phyloP scores from a whole-genome alignment of 1,284 basidiomycete species.

The Cryptococcus depauperatus region DNA sequence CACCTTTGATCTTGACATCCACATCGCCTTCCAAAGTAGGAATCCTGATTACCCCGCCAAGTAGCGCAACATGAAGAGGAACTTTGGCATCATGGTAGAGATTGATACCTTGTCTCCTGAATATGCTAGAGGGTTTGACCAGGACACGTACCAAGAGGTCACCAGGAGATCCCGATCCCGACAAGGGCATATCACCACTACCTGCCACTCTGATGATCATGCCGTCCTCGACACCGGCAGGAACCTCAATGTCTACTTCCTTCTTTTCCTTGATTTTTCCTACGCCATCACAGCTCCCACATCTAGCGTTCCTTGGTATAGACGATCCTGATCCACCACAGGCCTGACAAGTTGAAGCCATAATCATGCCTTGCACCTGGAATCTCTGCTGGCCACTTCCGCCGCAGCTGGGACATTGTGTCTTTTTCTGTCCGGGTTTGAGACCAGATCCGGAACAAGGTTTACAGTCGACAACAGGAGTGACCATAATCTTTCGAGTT shows the following conservation, averaged over 20 bases:
- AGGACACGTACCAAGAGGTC: constrained; percentile 83
- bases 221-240: constrained; percentile 92
- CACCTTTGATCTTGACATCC: constrained; percentile 83
- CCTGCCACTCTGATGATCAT: constrained; percentile 82
- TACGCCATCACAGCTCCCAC: constrained; percentile 72
- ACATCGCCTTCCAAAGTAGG: constrained; percentile 95
- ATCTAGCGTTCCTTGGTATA: constrained; percentile 71
- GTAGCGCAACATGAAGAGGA: constrained; percentile 81
- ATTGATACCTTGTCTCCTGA: constrained; percentile 85
- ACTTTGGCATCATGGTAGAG: constrained; percentile 86
- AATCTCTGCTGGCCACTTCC: constrained; percentile 86
- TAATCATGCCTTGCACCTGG: constrained; percentile 93
- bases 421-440: constrained; percentile 76
- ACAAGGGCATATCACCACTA: constrained; percentile 75
- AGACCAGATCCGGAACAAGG: constrained; percentile 82
- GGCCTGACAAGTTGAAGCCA: constrained; percentile 81
- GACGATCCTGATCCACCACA: constrained; percentile 79
- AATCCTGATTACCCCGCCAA: constrained; percentile 86
- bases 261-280: constrained; percentile 79
- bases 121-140: constrained; percentile 73
- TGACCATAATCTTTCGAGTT: constrained; percentile 66
- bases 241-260: constrained; percentile 74
- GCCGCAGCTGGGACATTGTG: constrained; percentile 70
- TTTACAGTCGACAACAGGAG: constrained; percentile 73
- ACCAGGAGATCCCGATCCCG: constrained; percentile 64